A percentile compares a stretch with the other conserved stretches of the same genome.
Evolutionary conservation across 176 grass and related monocot species (phyloP).

Genomic region (Thinopyrum elongatum): DNA sequence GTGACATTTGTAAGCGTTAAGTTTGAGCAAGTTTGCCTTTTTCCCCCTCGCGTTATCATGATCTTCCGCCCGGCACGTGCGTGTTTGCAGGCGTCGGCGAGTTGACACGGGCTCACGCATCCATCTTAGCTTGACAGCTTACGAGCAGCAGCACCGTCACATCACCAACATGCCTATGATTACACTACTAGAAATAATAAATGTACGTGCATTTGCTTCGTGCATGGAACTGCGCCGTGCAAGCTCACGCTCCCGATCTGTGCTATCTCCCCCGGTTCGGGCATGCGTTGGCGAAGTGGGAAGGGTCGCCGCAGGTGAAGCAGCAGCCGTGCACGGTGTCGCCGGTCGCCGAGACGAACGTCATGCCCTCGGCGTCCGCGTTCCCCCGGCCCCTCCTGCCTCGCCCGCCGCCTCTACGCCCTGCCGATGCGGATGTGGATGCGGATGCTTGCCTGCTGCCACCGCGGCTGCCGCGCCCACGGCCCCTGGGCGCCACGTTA

Average conservation of each 20-base stretch:
- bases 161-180: neutral
- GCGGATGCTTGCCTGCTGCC: conserved; percentile 44
- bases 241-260: neutral
- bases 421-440: conserved; percentile 43
- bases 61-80: neutral
- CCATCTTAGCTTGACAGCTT: neutral
- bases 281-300: conserved; percentile 86
- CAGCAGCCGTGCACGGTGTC: conserved; percentile 61
- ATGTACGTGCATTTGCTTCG: neutral
- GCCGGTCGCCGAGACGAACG: conserved; percentile 84
- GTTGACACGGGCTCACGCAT: conserved; percentile 5
- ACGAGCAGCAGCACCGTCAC: neutral
- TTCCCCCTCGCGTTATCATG: neutral
- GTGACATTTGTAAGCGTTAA: conserved; percentile 34
- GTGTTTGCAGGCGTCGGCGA: conserved; percentile 2
- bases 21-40: conserved; percentile 24
- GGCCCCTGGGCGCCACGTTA: conserved; percentile 31
- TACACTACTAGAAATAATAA: neutral
- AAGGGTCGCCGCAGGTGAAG: conserved; percentile 78
- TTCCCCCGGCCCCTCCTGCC: conserved; percentile 44
- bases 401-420: conserved; percentile 41
- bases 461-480: conserved; percentile 23
- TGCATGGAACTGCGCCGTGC: neutral
- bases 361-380: conserved; percentile 26
- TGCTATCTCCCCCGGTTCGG: conserved; percentile 59